Percentiles rank a stretch among this genome's conserved stretches.
Evolutionary conservation across 192 early-diverging fungal species (phyloP).

Genomic region (Backusella luteola): DNA sequence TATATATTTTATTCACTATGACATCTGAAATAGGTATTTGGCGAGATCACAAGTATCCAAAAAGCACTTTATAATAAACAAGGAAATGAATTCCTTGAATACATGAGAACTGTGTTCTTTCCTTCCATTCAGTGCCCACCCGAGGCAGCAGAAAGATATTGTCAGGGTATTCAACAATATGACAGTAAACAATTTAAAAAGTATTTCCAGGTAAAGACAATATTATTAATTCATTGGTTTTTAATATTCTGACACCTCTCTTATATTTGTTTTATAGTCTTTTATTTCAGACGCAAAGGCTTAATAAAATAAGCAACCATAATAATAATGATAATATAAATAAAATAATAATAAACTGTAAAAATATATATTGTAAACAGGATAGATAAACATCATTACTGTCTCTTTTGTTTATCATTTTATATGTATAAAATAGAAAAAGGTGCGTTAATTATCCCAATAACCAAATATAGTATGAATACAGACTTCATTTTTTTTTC

Average conservation of each 20-base stretch:
- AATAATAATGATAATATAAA: background rate
- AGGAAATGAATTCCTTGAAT: slow-evolving; percentile 57
- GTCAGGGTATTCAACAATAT: slow-evolving; percentile 67
- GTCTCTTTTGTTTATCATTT: too few species aligned
- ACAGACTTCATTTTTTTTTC: background rate
- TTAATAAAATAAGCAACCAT: background rate
- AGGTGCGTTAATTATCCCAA: background rate
- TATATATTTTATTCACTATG: background rate
- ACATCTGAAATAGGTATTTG: slow-evolving; percentile 37
- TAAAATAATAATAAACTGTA: background rate
- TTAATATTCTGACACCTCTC: background rate
- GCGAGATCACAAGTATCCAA: slow-evolving; percentile 56
- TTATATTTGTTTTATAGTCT: background rate
- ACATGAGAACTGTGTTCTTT: slow-evolving; percentile 56
- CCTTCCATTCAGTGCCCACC: slow-evolving; percentile 69
- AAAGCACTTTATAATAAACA: slow-evolving; percentile 56
- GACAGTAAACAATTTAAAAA: slow-evolving; percentile 68
- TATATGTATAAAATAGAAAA: too few species aligned
- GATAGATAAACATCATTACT: too few species aligned
- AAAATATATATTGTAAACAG: background rate
- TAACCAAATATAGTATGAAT: background rate
- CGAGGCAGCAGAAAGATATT: slow-evolving; percentile 65
- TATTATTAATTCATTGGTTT: background rate
- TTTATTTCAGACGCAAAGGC: background rate
- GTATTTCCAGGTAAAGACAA: slow-evolving; percentile 61